Percentiles rank a stretch among this genome's conserved stretches.
These are phyloP conservation scores for Jacaranda copaia DNA, from an alignment of 257 asterid species.

Conservation along the genomic window DNA sequence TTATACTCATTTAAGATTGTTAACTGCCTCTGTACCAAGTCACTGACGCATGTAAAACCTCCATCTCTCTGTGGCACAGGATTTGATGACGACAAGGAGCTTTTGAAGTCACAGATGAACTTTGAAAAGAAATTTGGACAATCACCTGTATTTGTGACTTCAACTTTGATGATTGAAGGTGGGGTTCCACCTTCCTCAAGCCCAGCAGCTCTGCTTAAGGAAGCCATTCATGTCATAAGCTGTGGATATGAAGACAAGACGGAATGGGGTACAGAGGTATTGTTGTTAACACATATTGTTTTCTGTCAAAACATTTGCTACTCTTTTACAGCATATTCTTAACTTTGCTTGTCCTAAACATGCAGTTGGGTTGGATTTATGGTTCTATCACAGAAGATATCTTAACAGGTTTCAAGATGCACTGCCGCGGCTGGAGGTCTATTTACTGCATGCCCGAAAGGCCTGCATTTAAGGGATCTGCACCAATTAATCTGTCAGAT, in stretches of 20 bases:
- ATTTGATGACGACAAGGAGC: constrained; percentile 81
- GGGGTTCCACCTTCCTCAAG: constrained; percentile 98
- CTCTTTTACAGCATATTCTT: constrained; percentile 4
- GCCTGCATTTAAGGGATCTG: constrained; percentile 92
- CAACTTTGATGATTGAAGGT: constrained; percentile 90
- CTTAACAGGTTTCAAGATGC: constrained; percentile 97
- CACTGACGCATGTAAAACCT: constrained; percentile 16
- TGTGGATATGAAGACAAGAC: constrained; percentile 98
- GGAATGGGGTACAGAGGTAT: constrained; percentile 97
- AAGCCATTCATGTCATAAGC: constrained; percentile 97
- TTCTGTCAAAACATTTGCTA: constrained; percentile 8
- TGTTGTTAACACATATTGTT: not conserved
- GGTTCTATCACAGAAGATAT: constrained; percentile 97
- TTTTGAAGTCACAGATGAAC: constrained; percentile 87
- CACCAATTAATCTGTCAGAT: constrained; percentile 91
- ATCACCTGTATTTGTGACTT: constrained; percentile 86
- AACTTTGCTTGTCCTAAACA: constrained; percentile 30
- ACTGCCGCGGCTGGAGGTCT: constrained; percentile 96
- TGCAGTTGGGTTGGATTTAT: constrained; percentile 96
- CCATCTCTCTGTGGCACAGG: constrained; percentile 49
- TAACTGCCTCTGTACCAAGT: constrained; percentile 2
- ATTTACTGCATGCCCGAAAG: constrained; percentile 87
- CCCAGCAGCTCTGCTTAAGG: constrained; percentile 94
- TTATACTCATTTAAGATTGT: constrained; percentile 19
- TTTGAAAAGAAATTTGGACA: constrained; percentile 96